These are phyloP conservation scores for Apiospora sp. DNA, from an alignment of 2,329 filamentous ascomycete species.

Conservation along the genomic window DNA sequence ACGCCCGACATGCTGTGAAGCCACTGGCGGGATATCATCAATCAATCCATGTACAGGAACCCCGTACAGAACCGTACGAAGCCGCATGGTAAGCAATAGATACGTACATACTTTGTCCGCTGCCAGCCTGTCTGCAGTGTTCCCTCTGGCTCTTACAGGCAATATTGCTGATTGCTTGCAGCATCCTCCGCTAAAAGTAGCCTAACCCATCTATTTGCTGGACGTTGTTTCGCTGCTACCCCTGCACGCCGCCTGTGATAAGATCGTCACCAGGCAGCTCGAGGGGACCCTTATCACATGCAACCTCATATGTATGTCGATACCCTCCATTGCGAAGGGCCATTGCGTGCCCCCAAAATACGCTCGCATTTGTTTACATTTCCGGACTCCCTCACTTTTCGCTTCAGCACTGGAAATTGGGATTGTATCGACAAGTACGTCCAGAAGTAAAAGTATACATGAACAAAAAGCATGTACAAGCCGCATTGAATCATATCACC, in stretches of 20 bases:
- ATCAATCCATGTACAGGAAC: not conserved
- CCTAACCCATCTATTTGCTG: not conserved
- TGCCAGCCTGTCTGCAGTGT: not conserved
- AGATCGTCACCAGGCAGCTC: slow-evolving; percentile 19
- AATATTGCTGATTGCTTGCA: slow-evolving; percentile 14
- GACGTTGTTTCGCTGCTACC: slow-evolving; percentile 3
- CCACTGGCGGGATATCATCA: too few relatives aligned
- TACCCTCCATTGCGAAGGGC: not conserved
- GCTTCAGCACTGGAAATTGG: slow-evolving; percentile 13
- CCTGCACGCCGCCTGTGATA: not conserved
- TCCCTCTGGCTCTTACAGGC: not conserved
- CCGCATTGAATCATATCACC: not conserved
- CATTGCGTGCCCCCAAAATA: not conserved
- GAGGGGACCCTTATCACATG: slow-evolving; percentile 24
- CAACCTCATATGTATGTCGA: slow-evolving; percentile 3
- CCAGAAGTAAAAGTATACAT: not conserved
- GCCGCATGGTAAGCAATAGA: not conserved
- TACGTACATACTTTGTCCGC: not conserved
- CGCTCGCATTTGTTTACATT: slow-evolving; percentile 12
- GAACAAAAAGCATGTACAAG: not conserved
- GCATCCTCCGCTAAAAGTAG: not conserved
- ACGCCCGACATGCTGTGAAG: not conserved
- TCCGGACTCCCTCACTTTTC: not conserved
- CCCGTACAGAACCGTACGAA: not conserved
- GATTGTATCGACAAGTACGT: not conserved